Evolutionary conservation across 1,284 basidiomycete species (phyloP).

Genomic region (Ceratobasidium sp.): DNA sequence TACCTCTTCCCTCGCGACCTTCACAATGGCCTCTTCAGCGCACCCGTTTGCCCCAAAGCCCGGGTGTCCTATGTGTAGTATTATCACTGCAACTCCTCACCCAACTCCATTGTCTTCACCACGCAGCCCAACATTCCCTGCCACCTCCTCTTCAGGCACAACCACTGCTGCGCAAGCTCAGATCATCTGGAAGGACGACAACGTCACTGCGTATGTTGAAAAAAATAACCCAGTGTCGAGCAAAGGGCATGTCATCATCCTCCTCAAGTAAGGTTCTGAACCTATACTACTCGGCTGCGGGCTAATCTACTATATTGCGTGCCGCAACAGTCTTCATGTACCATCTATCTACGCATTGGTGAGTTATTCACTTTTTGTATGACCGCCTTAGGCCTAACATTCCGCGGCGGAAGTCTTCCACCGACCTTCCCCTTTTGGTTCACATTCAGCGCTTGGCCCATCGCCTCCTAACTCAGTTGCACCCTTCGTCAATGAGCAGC

Average conservation of each 20-base stretch:
- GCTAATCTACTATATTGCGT: neutral
- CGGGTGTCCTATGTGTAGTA: conserved; percentile 81
- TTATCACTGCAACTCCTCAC: conserved; percentile 68
- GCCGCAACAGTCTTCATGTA: conserved; percentile 71
- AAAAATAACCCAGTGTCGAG: conserved; percentile 75
- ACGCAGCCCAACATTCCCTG: conserved; percentile 62
- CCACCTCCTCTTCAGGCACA: conserved; percentile 53
- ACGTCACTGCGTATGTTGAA: conserved; percentile 79
- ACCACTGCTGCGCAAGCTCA: conserved; percentile 38
- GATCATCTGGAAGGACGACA: conserved; percentile 78
- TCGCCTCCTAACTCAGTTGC: conserved; percentile 67
- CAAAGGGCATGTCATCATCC: conserved; percentile 75
- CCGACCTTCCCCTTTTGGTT: conserved; percentile 77
- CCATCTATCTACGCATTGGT: conserved; percentile 80
- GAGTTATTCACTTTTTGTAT: conserved; percentile 53
- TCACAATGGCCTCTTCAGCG: conserved; percentile 23
- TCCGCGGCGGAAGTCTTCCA: conserved; percentile 68
- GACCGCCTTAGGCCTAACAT: neutral
- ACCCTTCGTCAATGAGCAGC: conserved; percentile 54
- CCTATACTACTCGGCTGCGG: neutral
- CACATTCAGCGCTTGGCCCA: conserved; percentile 71
- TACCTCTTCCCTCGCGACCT: conserved; percentile 2
- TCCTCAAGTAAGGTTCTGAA: conserved; percentile 72
- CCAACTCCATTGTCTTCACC: conserved; percentile 60
- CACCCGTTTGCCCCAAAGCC: conserved; percentile 67